phyloP scores from a whole-genome alignment of 148 eudicot genomes.

The Polygonum aviculare region DNA sequence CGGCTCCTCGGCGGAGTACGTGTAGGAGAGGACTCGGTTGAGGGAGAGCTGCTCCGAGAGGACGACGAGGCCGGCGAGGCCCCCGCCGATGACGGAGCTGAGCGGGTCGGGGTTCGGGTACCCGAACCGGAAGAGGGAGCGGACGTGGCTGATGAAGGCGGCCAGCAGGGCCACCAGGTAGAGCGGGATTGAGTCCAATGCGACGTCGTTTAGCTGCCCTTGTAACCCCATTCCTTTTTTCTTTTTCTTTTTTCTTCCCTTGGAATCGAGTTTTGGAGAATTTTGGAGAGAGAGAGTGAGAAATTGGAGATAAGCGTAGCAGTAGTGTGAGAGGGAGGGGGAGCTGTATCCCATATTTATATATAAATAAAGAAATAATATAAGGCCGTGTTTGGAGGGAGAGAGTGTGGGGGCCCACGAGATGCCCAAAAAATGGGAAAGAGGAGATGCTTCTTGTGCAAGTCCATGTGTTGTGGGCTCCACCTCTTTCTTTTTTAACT shows the following conservation, averaged over 20 bases:
- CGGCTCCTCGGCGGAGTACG: constrained; percentile 1
- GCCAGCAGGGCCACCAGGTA: constrained; percentile 38
- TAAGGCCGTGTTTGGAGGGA: constrained; percentile 8
- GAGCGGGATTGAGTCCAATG: constrained; percentile 55
- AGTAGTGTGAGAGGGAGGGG: neutral
- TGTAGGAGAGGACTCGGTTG: constrained; percentile 32
- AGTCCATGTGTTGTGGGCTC: constrained; percentile 27
- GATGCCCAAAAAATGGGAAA: constrained; percentile 8
- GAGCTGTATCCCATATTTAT: neutral
- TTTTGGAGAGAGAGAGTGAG: neutral
- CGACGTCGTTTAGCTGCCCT: constrained; percentile 52
- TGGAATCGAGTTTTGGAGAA: neutral
- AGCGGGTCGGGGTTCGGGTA: constrained; percentile 16
- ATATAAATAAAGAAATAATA: neutral
- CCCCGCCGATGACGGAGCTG: constrained; percentile 20
- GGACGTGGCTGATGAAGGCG: constrained; percentile 32
- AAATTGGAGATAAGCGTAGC: neutral
- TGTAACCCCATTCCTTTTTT: constrained; percentile 51
- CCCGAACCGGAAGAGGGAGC: constrained; percentile 24
- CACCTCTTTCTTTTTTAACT: neutral
- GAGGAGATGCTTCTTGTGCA: neutral
- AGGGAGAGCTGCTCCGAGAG: constrained; percentile 42
- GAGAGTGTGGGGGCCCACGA: constrained; percentile 2
- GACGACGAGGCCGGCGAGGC: constrained; percentile 25
- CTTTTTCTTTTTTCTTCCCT: neutral